phyloP scores from a whole-genome alignment of 768 basidiomycete genomes.

The Boletus sp. region DNA sequence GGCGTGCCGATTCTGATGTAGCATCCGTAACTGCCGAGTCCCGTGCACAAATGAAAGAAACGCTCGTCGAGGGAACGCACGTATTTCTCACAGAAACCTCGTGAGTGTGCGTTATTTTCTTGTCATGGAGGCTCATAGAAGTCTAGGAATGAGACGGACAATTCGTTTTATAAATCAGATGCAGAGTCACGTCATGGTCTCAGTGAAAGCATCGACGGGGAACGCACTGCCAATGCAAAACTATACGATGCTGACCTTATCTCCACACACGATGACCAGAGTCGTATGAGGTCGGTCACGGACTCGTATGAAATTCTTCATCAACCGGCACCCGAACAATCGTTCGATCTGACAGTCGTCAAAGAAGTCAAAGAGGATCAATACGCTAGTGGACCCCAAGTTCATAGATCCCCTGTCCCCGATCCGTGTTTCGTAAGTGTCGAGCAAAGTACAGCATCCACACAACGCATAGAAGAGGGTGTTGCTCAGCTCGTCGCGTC shows the following conservation, averaged over 20 bases:
- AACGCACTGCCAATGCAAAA: neutral
- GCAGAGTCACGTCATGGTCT: neutral
- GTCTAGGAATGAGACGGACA: neutral
- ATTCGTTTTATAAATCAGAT: neutral
- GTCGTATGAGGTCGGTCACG: neutral
- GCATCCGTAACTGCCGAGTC: neutral
- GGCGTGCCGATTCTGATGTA: neutral
- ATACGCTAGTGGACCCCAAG: neutral
- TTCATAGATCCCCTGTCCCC: neutral
- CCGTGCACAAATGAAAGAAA: neutral
- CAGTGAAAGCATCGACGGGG: neutral
- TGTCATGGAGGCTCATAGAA: neutral
- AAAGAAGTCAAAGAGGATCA: neutral
- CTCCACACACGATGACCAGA: neutral
- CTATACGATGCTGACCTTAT: neutral
- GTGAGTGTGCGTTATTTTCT: constrained; percentile 1
- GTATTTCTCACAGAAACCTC: neutral
- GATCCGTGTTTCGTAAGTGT: neutral
- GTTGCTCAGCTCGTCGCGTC: neutral
- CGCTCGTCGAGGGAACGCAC: neutral
- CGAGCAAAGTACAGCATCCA: neutral
- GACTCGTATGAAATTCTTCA: neutral
- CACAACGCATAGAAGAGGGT: neutral
- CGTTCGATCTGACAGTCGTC: neutral
- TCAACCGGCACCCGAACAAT: neutral